Evolutionary conservation across 169 alveolate species (phyloP).

Genomic region (Eimeria acervulina): DNA sequence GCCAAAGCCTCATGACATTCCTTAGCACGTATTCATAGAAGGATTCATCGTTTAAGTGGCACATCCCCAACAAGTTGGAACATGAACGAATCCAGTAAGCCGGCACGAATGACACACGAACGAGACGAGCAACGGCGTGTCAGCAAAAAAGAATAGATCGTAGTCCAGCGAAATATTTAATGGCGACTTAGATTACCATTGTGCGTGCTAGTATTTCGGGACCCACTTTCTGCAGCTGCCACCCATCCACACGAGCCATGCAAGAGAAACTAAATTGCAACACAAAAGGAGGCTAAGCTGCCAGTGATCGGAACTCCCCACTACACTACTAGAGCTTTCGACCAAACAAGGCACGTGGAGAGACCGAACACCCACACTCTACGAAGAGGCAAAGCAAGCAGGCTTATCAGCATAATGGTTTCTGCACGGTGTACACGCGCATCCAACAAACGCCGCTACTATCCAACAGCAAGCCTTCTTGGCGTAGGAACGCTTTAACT

Average conservation of each 20-base stretch:
- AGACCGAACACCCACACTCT: not conserved
- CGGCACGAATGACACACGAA: not conserved
- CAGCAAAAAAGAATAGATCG: not conserved
- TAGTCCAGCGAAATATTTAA: not conserved
- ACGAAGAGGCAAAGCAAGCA: not conserved
- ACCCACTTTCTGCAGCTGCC: not conserved
- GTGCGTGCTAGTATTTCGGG: not conserved
- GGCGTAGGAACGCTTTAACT: not conserved
- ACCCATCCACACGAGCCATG: not conserved
- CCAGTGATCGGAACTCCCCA: not conserved
- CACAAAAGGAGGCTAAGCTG: not conserved
- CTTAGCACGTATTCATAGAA: not conserved
- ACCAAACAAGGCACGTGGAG: not conserved
- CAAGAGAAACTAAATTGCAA: not conserved
- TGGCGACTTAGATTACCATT: not conserved
- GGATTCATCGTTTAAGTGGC: not conserved
- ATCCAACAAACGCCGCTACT: not conserved
- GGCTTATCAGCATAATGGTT: not conserved
- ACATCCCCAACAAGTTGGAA: not conserved
- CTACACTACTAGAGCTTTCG: not conserved
- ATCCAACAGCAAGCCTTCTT: not conserved
- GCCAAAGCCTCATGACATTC: not conserved
- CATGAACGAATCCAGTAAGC: not conserved
- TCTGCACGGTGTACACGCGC: not conserved
- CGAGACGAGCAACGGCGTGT: not conserved